A percentile compares a stretch with the other conserved stretches of the same genome.
Conservation (phyloP, 1,284 basidiomycete genomes). For the Apiotrichum porosum region DNA sequence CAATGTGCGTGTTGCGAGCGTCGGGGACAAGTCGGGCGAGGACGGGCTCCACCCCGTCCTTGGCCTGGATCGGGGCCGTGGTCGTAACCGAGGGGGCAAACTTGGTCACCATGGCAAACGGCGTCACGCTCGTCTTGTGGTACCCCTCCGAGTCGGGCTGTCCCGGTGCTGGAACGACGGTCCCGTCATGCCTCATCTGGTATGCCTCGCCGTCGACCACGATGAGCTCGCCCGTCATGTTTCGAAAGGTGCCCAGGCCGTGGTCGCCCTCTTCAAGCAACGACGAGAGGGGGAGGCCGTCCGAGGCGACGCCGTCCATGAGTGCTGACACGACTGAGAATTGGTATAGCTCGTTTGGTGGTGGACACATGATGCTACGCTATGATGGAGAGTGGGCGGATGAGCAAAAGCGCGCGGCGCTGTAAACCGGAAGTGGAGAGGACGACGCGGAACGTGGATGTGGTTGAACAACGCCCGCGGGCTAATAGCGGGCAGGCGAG, state of each 20-base stretch:
- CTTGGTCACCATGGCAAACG: slow-evolving; percentile 12
- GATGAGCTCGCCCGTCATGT: slow-evolving; percentile 17
- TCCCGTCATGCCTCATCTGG: slow-evolving; percentile 18
- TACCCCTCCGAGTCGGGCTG: neutral
- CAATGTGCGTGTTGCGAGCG: slow-evolving; percentile 11
- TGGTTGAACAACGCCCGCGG: too few relatives aligned
- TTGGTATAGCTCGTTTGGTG: slow-evolving; percentile 18
- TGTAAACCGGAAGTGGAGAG: too few relatives aligned
- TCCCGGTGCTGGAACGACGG: neutral
- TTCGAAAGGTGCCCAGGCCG: slow-evolving; percentile 17
- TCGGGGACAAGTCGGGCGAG: slow-evolving; percentile 3
- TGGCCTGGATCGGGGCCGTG: neutral
- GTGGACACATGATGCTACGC: too few relatives aligned
- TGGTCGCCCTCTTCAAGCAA: slow-evolving; percentile 12
- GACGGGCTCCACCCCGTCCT: slow-evolving; percentile 6
- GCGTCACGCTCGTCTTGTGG: slow-evolving; percentile 1
- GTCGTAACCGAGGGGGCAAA: neutral
- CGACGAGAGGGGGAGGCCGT: slow-evolving; percentile 5
- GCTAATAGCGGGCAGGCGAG: too few relatives aligned
- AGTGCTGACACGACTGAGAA: slow-evolving; percentile 17
- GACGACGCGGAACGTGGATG: too few relatives aligned
- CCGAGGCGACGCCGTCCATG: slow-evolving; percentile 15
- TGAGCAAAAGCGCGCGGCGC: too few relatives aligned
- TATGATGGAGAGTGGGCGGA: too few relatives aligned
- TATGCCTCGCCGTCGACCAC: slow-evolving; percentile 12